phyloP scores from a whole-genome alignment of 78 protist genomes.

The Emiliania huxleyi region DNA sequence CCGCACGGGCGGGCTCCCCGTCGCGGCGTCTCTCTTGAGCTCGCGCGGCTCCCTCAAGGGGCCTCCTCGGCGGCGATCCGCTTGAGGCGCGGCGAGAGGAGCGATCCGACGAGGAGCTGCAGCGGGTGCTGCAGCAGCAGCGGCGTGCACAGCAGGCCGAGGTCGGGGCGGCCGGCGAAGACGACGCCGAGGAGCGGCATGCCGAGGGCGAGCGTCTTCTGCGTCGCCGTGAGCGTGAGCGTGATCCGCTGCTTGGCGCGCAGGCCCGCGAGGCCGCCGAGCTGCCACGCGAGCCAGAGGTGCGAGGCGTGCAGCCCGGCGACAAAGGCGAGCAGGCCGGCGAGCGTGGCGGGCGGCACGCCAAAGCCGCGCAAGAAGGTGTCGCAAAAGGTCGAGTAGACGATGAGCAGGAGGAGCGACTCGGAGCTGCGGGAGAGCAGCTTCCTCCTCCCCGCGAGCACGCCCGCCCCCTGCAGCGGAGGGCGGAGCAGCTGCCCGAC shows the following conservation, averaged over 20 bases:
- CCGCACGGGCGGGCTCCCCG: too few relatives aligned
- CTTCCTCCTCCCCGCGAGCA: neutral
- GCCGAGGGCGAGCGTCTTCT: constrained; percentile 3
- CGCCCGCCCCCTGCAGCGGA: neutral
- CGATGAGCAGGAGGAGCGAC: neutral
- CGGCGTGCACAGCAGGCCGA: neutral
- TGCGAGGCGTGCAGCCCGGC: neutral
- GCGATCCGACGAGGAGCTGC: neutral
- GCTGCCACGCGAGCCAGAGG: neutral
- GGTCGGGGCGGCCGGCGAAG: neutral
- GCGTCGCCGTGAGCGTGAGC: neutral
- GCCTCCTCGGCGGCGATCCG: neutral
- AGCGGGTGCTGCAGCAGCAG: neutral
- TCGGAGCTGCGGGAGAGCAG: neutral
- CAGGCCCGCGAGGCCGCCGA: neutral
- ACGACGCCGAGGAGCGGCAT: neutral
- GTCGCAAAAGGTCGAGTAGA: neutral
- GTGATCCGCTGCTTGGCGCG: neutral
- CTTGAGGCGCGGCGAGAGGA: neutral
- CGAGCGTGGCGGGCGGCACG: neutral
- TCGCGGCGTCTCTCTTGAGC: too few relatives aligned
- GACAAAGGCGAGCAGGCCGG: neutral
- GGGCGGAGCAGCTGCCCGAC: neutral
- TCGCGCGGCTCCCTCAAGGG: too few relatives aligned
- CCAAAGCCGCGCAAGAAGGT: neutral